Evolutionary conservation across 2,329 filamentous ascomycete species (phyloP).

Genomic region (Cytospora mali): DNA sequence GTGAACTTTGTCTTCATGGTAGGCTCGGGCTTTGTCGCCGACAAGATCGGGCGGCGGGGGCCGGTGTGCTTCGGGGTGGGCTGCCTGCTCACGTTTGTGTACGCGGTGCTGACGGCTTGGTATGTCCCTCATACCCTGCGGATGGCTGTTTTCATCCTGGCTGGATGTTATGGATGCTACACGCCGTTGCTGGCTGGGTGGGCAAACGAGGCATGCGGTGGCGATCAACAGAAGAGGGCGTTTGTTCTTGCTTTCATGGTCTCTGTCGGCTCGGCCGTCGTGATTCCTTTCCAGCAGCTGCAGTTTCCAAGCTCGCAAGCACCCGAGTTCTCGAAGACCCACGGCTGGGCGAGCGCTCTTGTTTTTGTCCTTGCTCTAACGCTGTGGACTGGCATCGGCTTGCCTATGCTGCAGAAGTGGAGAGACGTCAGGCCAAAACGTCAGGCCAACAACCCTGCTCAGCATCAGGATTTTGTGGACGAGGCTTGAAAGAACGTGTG

Average conservation of each 20-base stretch:
- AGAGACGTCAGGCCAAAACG: conserved; percentile 22
- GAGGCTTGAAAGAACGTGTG: conserved; percentile 29
- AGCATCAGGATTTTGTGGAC: conserved; percentile 34
- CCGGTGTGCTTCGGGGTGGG: conserved; percentile 43
- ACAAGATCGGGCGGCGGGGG: conserved; percentile 40
- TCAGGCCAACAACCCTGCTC: conserved; percentile 18
- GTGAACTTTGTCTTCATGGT: conserved; percentile 47
- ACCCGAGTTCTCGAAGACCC: conserved; percentile 39
- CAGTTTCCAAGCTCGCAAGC: conserved; percentile 43
- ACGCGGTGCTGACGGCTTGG: conserved; percentile 43
- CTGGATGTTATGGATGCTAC: conserved; percentile 45
- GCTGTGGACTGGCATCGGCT: conserved; percentile 38
- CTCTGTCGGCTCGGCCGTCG: conserved; percentile 41
- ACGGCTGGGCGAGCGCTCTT: conserved; percentile 41
- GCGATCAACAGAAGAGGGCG: conserved; percentile 46
- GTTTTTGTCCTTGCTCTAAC: conserved; percentile 39
- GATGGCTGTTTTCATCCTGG: conserved; percentile 44
- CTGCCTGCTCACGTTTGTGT: conserved; percentile 40
- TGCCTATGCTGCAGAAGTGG: conserved; percentile 35
- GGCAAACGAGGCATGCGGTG: conserved; percentile 45
- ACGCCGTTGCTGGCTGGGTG: conserved; percentile 46
- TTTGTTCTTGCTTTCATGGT: conserved; percentile 45
- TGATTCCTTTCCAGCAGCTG: conserved; percentile 44
- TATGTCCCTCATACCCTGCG: conserved; percentile 40
- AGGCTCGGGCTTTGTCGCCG: conserved; percentile 34